Base-by-base conservation (phyloP, 768 basidiomycete genomes). In the Lanmaoa pseudosensibilis region DNA sequence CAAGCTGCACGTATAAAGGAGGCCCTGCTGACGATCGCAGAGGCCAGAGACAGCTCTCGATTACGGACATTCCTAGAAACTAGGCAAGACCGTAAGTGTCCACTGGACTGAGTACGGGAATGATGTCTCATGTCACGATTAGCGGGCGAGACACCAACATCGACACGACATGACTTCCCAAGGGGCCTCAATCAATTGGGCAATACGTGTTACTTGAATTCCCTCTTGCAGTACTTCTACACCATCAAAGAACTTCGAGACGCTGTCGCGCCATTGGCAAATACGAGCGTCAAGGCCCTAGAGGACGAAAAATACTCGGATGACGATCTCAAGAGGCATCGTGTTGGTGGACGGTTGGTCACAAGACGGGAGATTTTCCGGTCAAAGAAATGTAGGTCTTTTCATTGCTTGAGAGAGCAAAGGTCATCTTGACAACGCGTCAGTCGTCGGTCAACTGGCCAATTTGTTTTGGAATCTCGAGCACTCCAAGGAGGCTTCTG, bases 231-330 rank as follows among this genome's bases (percentile, higher is more conserved):
- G 88, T 97, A 96, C 70, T 95, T 97, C 69, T 96, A 94, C 70
- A 96, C 94, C n/a, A 93, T 97, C 72, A 89, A 84, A 66, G 91
- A 94, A 36, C 81, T 97, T 27, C 82, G 94, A 33, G 85, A 87
- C 19, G 86, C 89, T 7, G 84, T 96, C 10, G 75, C 74, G 32
- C 83, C 80, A 19, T 78, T 86, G 75, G 80, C 79, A 25, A 79
- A 82, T 54, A 67, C 79, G 38, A 82, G 80, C 46, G 54, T 79
- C 54, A 87, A 86, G 62, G 64, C 77, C 0, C 56, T 86, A 15
- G 86, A 83, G 37, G 85, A 88, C 39, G 86, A 86, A 56, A 91
- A 89, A 58, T 73, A 88, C 50, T 83, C 85, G 5, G 90, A 94
- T 50, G 90, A 92, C 56, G 90, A 93, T 62, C 73, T 93, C 44